Percentiles rank a stretch among this genome's conserved stretches.
Evolutionary conservation across 176 grass and related monocot species (phyloP).

Genomic region (Hordeum marinum): DNA sequence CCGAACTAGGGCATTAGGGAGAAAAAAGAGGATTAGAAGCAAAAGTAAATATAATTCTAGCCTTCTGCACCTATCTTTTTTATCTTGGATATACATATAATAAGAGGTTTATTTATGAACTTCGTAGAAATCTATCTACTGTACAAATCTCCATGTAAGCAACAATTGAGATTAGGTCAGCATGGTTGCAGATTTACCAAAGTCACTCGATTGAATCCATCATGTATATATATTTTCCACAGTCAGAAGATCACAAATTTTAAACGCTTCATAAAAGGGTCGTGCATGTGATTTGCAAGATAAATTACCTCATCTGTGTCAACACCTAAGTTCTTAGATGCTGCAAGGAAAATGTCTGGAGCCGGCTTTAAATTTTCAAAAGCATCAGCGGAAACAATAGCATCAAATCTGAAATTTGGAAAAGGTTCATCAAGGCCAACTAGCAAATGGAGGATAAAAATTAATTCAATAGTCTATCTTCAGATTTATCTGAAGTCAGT

Average conservation of each 20-base stretch:
- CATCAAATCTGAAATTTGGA: conserved; percentile 75
- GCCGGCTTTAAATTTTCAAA: conserved; percentile 97
- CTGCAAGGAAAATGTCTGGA: conserved; percentile 93
- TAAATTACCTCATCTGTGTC: conserved; percentile 63
- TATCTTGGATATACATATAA: conserved; percentile 2
- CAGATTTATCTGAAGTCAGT: not conserved
- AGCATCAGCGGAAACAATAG: conserved; percentile 89
- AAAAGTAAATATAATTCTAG: not conserved
- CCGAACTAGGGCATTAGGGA: not conserved
- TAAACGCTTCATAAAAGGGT: not conserved
- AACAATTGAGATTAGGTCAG: not conserved
- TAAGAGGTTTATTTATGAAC: conserved; percentile 19
- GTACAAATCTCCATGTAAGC: conserved; percentile 7
- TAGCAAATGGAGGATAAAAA: not conserved
- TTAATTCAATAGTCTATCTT: not conserved
- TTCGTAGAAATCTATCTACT: not conserved
- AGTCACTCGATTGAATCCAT: not conserved
- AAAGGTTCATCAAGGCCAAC: conserved; percentile 21
- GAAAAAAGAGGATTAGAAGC: not conserved
- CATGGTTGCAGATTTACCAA: conserved; percentile 2
- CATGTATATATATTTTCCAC: conserved; percentile 19
- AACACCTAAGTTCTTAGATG: conserved; percentile 69
- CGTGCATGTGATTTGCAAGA: not conserved
- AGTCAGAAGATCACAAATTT: not conserved
- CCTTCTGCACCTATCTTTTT: not conserved